Base-by-base conservation (phyloP, 2,329 filamentous ascomycete genomes). In the Pseudocercospora musae region DNA sequence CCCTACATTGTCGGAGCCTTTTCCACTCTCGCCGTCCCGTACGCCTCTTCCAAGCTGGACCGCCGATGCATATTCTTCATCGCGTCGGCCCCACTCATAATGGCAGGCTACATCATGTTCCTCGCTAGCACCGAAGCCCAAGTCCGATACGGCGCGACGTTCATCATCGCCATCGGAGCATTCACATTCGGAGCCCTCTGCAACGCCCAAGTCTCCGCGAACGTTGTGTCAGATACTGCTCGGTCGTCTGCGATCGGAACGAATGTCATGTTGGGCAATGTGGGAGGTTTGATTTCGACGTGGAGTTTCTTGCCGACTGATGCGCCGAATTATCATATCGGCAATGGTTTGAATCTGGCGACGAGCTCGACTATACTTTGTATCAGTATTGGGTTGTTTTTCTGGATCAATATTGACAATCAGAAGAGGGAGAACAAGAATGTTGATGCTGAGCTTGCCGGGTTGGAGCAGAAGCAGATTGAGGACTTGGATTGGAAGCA, bases 91-190 rank as follows among this genome's bases (percentile, higher is more conserved):
- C 87, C 88, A 0, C 72, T 90, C 5, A 84, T 88, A 67, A 90
- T 91, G 81, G 72, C 82, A 3, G 89, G 89, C 0, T 91, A 90
- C 74, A 84, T 85, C 72, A 87, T 91, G 81, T 91, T 90, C 76
- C 78, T 91, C 0, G 87, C 85, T 4, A 83, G 80, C 13, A 74
- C 74, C 2, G 63, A 83, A 56, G 65, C 79, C 0, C 76, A 78
- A 27, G 83, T 86, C 1, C 84, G 87, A 18, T 92, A 91, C 71
- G 88, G 83, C 0, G 89, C 88, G 0, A 89, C 87, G 0, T 92
- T 91, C 75, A 74, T 91, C 60, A 86, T 90, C 59, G 84, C 87
- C 1, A 80, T 80, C 7, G 87, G 87, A 0, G 84, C 85, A 4
- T 91, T 89, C 69, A 75, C 83, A 2, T 82, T 86, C 50, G 88